Conservation (phyloP, 495 filamentous ascomycete genomes). For the Melanomma pulvis-pyrius region DNA sequence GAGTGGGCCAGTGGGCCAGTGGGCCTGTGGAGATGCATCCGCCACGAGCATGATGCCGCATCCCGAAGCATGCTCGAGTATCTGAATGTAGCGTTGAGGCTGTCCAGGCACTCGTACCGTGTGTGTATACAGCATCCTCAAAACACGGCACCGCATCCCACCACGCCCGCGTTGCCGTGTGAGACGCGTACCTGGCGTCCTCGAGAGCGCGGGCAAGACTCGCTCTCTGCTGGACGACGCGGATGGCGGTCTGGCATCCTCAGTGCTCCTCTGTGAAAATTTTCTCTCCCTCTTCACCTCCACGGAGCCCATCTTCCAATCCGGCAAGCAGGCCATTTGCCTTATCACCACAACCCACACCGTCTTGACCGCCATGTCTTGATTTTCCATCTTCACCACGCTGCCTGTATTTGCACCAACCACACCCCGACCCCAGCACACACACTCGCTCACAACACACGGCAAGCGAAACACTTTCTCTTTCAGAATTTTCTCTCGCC, state of each 20-base stretch:
- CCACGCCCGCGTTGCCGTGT: too few species aligned
- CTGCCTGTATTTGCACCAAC: conserved; percentile 24
- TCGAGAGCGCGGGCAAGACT: too few species aligned
- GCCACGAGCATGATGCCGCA: background rate
- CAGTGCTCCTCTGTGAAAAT: conserved; percentile 1
- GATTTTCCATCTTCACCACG: conserved; percentile 1
- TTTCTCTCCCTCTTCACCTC: conserved; percentile 1
- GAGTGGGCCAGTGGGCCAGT: conserved; percentile 10
- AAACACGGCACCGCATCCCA: too few species aligned
- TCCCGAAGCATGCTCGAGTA: background rate
- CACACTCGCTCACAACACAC: conserved; percentile 10
- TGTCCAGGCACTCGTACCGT: background rate
- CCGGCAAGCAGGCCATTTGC: background rate
- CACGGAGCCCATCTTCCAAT: conserved; percentile 13
- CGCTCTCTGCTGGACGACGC: background rate
- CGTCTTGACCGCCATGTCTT: conserved; percentile 26
- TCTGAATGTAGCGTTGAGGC: background rate
- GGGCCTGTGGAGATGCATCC: conserved; percentile 4
- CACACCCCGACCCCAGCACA: conserved; percentile 9
- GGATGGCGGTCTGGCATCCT: conserved; percentile 5
- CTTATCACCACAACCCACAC: conserved; percentile 2
- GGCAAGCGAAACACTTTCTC: background rate
- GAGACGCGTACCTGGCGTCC: too few species aligned
- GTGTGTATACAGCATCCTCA: too few species aligned
- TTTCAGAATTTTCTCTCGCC: conserved; percentile 25